A percentile compares a stretch with the other conserved stretches of the same genome.
phyloP scores from a whole-genome alignment of 768 basidiomycete genomes.

The Lanmaoa pseudosensibilis region DNA sequence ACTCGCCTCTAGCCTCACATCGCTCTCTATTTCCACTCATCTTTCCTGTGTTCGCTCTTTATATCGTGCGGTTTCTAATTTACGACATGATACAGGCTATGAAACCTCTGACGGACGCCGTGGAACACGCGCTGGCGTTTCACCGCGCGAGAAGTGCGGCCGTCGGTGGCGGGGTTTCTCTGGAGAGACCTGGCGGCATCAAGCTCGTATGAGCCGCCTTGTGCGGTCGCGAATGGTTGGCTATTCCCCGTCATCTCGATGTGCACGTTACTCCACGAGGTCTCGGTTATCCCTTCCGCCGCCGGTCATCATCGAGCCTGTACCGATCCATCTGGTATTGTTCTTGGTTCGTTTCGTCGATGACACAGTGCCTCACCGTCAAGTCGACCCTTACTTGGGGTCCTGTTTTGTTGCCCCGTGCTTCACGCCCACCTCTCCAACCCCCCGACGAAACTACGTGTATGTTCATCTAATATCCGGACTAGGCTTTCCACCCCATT shows the following conservation, averaged over 20 bases:
- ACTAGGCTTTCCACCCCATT: neutral
- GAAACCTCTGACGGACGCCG: constrained; percentile 71
- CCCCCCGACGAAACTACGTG: neutral
- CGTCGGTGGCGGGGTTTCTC: constrained; percentile 6
- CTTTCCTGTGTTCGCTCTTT: neutral
- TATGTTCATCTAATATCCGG: constrained; percentile 6
- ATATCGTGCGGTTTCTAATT: neutral
- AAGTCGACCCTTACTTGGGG: neutral
- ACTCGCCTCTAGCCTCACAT: neutral
- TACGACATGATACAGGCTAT: constrained; percentile 53
- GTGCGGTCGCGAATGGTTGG: neutral
- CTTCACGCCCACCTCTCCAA: neutral
- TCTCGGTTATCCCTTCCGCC: neutral
- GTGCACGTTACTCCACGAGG: neutral
- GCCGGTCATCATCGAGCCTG: neutral
- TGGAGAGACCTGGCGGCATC: constrained; percentile 3
- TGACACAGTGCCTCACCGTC: neutral
- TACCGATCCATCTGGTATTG: neutral
- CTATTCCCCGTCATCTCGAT: neutral
- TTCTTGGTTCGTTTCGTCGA: neutral
- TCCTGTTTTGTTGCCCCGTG: neutral
- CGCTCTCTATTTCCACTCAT: neutral
- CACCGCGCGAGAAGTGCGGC: constrained; percentile 41
- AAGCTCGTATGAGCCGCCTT: constrained; percentile 12
- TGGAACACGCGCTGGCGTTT: constrained; percentile 69